Base-by-base conservation (phyloP, 176 grass and related monocot genomes). In the Avena eriantha region DNA sequence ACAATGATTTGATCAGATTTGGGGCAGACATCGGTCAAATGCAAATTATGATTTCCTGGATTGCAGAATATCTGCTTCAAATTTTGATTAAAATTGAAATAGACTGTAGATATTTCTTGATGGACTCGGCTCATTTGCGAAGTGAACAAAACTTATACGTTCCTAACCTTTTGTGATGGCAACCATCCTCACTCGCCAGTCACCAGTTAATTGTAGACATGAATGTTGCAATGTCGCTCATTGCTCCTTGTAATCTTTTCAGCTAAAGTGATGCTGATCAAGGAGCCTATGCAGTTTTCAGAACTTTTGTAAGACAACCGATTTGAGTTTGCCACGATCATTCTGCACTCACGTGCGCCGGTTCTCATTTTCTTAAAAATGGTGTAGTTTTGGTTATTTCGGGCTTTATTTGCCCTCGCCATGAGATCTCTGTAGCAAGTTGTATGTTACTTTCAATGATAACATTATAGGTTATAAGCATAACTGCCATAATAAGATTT, bases 221-320 rank as follows among this genome's bases (percentile, higher is more conserved):
- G 59, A 21, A 33, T 63, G 26, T 74, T 0, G 0, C 23, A 81
- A 57, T 16, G 35, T 76, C n/a, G 22, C 18, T 82, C 29, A 6
- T 50, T 70, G 4, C 26, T 81, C 14, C 70, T 81, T 80, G 16
- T 5, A 76, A 81, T 78, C 51, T 46, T 67, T 90, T 53, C 78
- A 77, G 35, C 36, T 51, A 76, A 82, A 48, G 41, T 72, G 60
- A 60, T 36, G 69, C 54, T 81, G 60, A 86, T 43, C 29, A 16
- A 50, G 26, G 36, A 53, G 49, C 51, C 21, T 48, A 70, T 36
- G 15, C 71, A 82, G 7, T 69, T 19, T 15, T 34, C 23, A 7
- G n/a, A 65, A 65, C 33, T 41, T 73, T 61, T 46, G 33, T 5
- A 61, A 73, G 33, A 73, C 12, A 79, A 46, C 11, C 47, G 22